Percentiles rank a stretch among this genome's conserved stretches.
Evolutionary conservation across 345 rosid species (phyloP).

Genomic region (Stellera chamaejasme): DNA sequence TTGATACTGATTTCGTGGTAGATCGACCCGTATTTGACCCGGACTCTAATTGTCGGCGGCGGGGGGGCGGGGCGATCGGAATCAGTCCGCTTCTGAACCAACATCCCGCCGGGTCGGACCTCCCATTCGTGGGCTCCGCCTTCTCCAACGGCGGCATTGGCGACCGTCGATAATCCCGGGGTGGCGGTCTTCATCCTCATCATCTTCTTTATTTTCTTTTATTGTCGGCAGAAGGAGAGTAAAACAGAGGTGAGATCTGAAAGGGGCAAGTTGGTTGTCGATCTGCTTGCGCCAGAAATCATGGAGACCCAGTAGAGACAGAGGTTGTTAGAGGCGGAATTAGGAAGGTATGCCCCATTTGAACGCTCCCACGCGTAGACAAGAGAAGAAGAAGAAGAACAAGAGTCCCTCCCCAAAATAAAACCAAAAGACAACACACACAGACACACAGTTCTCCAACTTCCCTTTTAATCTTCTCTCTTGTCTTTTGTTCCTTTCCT

Average conservation of each 20-base stretch:
- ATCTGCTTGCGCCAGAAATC: slow-evolving; percentile 27
- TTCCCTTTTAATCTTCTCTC: slow-evolving; percentile 1
- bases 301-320: slow-evolving; percentile 29
- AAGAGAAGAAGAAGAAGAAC: slow-evolving; percentile 7
- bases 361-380: slow-evolving; percentile 35
- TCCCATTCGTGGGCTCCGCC: slow-evolving; percentile 70
- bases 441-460: no score
- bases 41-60: slow-evolving; percentile 80
- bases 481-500: not conserved
- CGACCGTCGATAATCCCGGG: slow-evolving; percentile 32
- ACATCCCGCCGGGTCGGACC: slow-evolving; percentile 96
- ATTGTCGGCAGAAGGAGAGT: not conserved
- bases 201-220: slow-evolving; percentile 38
- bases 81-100: slow-evolving; percentile 86
- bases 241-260: slow-evolving; percentile 30
- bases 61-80: slow-evolving; percentile 54
- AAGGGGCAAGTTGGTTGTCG: slow-evolving; percentile 9
- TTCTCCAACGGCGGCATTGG: slow-evolving; percentile 38
- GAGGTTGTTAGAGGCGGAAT: slow-evolving; percentile 19
- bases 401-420: not conserved
- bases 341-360: slow-evolving; percentile 11
- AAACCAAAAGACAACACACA: not conserved
- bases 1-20: slow-evolving; percentile 73
- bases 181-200: slow-evolving; percentile 66
- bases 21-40: slow-evolving; percentile 82